Conservation (phyloP, 768 basidiomycete species). For the Cystobasidium tubakii region DNA sequence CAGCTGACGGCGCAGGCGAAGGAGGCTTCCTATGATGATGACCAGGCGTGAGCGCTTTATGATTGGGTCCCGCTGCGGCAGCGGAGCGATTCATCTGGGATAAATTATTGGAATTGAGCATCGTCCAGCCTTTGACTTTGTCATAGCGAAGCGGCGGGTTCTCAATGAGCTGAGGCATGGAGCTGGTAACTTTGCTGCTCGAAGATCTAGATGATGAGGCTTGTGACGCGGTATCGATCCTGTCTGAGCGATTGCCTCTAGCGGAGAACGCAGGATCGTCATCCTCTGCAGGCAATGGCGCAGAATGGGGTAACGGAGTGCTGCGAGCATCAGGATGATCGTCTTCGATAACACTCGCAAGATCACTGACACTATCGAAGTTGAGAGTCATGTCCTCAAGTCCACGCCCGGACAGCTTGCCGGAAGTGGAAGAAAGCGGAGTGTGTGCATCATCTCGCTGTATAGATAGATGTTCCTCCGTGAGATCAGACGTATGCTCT, state of each 20-base stretch:
- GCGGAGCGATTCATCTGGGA: neutral
- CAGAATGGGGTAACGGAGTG: neutral
- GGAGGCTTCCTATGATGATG: neutral
- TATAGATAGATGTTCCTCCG: neutral
- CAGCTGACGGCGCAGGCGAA: neutral
- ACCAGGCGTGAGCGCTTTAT: neutral
- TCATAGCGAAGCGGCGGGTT: slow-evolving; percentile 14
- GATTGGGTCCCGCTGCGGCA: neutral
- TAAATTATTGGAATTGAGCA: neutral
- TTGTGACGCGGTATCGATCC: neutral
- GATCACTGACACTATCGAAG: neutral
- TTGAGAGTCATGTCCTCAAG: neutral
- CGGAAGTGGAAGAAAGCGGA: neutral
- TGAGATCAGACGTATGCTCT: slow-evolving; percentile 3
- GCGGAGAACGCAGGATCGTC: neutral
- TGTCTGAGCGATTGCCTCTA: neutral
- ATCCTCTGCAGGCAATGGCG: neutral
- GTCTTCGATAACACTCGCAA: neutral
- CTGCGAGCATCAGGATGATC: slow-evolving; percentile 5
- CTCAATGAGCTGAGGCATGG: neutral
- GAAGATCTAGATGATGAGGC: neutral
- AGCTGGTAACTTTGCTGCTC: neutral
- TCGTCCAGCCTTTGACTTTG: slow-evolving; percentile 23
- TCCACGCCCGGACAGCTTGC: neutral
- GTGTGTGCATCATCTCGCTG: slow-evolving; percentile 2